Base-by-base conservation (phyloP, 2,329 filamentous ascomycete genomes). In the Botrytis cinerea region DNA sequence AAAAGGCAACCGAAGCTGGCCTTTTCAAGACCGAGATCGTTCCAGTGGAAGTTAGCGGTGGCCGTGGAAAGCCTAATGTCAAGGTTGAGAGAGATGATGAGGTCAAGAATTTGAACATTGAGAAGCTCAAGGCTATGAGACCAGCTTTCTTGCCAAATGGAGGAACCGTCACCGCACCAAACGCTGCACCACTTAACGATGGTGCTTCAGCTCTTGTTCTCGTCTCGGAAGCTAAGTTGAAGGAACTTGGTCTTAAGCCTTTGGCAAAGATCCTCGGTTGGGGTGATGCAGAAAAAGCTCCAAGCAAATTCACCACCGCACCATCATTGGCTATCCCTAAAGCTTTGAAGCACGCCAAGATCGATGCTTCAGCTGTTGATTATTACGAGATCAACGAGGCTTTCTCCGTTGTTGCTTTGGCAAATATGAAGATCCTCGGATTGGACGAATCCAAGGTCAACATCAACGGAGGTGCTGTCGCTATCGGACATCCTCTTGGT, bases 361-460 rank as follows among this genome's bases (percentile, higher is more conserved):
- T 99, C 75, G 88, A 90, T 73, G 88, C 91, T 78, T 89, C 91
- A 76, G 87, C 93, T 74, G 88, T 99, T 74, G 95, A 98, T 81
- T 96, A 90, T 79, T 99, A 96, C 83, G 96, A 99, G 87, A 98
- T 99, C 87, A 99, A 99, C 87, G 96, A 99, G 87, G 96, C 96
- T 60, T 99, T 99, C 87, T 96, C 93, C 76, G 96, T 97, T 68
- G 96, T 99, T 76, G 94, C 96, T 57, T 88, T 99, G 70, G 95
- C 96, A 78, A 99, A 99, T 87, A 90, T 97, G 85, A 97, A 99
- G 89, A 84, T 98, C 72, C 90, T 99, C 59, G 88, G 87, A 75
- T 85, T 99, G 73, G 86, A 87, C 76, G 88, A 93, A 77, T 93
- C 95, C 74, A 97, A 94, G 85, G 95, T 99, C 82, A 99, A 99